A percentile compares a stretch with the other conserved stretches of the same genome.
These are phyloP conservation scores for Mycena belliarum DNA, from an alignment of 768 basidiomycete species.

Conservation along the genomic window DNA sequence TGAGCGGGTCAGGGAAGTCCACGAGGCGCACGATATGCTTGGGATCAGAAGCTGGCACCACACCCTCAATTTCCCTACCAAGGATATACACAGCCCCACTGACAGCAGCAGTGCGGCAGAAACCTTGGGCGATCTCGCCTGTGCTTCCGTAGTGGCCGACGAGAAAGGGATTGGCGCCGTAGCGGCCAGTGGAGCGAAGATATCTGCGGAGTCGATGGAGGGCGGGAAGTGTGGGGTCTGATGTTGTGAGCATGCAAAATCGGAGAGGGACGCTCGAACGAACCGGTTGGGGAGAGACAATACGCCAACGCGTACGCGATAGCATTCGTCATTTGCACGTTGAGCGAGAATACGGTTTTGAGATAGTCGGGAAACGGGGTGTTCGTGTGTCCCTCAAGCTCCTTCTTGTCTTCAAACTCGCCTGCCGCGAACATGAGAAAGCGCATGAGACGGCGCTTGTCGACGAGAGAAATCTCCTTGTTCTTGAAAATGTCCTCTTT, in stretches of 20 bases:
- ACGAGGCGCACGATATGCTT: slow-evolving; percentile 53
- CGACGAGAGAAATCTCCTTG: slow-evolving; percentile 70
- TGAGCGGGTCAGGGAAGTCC: slow-evolving; percentile 61
- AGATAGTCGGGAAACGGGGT: slow-evolving; percentile 66
- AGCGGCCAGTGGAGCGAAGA: slow-evolving; percentile 79
- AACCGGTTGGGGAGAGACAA: slow-evolving; percentile 61
- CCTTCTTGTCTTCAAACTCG: slow-evolving; percentile 66
- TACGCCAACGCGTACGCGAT: slow-evolving; percentile 82
- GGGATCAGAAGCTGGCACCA: slow-evolving; percentile 21
- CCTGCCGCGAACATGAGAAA: slow-evolving; percentile 81
- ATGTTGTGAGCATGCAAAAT: background rate
- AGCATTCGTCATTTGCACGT: slow-evolving; percentile 53
- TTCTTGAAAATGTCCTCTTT: slow-evolving; percentile 95
- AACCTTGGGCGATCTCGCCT: slow-evolving; percentile 92
- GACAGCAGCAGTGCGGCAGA: slow-evolving; percentile 85
- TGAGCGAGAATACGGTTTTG: slow-evolving; percentile 61
- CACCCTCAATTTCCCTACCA: slow-evolving; percentile 45
- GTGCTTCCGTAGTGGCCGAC: slow-evolving; percentile 94
- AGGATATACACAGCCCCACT: slow-evolving; percentile 74
- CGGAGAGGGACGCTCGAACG: slow-evolving; percentile 14
- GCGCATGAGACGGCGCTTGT: slow-evolving; percentile 91
- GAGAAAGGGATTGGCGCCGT: slow-evolving; percentile 81
- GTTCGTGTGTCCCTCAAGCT: slow-evolving; percentile 56
- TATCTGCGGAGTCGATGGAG: slow-evolving; percentile 73
- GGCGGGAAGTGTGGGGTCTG: slow-evolving; percentile 69